Evolutionary conservation across 2,329 filamentous ascomycete species (phyloP).

Genomic region (Albifimbria verrucaria): DNA sequence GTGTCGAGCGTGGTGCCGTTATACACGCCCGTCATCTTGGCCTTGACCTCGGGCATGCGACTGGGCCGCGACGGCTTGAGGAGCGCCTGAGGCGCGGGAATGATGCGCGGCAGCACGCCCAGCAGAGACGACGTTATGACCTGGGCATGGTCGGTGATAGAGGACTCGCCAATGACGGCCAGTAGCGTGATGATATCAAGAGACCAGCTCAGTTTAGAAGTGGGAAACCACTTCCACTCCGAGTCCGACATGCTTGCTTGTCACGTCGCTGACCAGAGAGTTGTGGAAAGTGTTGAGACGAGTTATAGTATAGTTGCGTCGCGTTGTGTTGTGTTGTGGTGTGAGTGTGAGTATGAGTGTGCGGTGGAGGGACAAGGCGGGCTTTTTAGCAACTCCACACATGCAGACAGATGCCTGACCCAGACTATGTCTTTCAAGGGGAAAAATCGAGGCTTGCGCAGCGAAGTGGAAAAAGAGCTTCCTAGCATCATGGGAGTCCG

Average conservation of each 20-base stretch:
- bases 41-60: slow-evolving; percentile 52
- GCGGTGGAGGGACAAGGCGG: too few relatives aligned
- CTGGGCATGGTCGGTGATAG: slow-evolving; percentile 56
- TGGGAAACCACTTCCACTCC: slow-evolving; percentile 42
- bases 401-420: too few relatives aligned
- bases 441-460: too few relatives aligned
- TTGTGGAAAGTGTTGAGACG: too few relatives aligned
- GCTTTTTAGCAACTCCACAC: too few relatives aligned
- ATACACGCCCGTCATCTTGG: slow-evolving; percentile 56
- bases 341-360: too few relatives aligned
- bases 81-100: slow-evolving; percentile 62
- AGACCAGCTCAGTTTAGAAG: slow-evolving; percentile 43
- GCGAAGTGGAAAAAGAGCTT: too few relatives aligned
- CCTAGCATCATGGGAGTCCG: too few relatives aligned
- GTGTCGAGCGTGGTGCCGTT: slow-evolving; percentile 52
- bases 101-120: slow-evolving; percentile 56
- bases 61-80: slow-evolving; percentile 52
- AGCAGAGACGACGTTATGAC: slow-evolving; percentile 56
- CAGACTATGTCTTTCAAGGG: too few relatives aligned
- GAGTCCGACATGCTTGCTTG: slow-evolving; percentile 9
- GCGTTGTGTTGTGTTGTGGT: too few relatives aligned
- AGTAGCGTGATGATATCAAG: slow-evolving; percentile 62
- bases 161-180: slow-evolving; percentile 59
- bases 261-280: too few relatives aligned
- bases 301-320: too few relatives aligned